Percentiles rank a stretch among this genome's conserved stretches.
These are phyloP conservation scores for Pythium guiyangense DNA, from an alignment of 352 stramenopile genomes.

Conservation along the genomic window DNA sequence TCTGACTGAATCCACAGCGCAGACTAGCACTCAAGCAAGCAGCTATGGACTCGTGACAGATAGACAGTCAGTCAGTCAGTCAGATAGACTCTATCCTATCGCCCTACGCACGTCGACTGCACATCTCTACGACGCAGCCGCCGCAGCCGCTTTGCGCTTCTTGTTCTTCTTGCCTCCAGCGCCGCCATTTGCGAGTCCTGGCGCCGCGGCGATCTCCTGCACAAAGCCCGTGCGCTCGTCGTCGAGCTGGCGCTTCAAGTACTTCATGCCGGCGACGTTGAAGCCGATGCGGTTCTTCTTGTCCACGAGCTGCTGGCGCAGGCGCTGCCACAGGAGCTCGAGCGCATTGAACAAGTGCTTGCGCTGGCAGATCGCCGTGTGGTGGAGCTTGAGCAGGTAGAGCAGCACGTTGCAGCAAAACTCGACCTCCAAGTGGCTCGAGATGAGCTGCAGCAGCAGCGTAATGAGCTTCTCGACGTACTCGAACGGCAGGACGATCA, in stretches of 20 bases:
- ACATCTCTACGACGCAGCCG: background rate
- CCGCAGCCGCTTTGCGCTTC: constrained; percentile 46
- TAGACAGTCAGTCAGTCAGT: too few relatives aligned
- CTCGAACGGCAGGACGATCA: constrained; percentile 97
- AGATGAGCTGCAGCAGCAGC: constrained; percentile 90
- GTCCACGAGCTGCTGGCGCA: constrained; percentile 66
- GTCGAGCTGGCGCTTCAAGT: constrained; percentile 84
- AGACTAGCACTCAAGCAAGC: too few relatives aligned
- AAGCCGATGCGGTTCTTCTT: constrained; percentile 87
- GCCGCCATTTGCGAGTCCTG: background rate
- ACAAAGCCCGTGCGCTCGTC: constrained; percentile 75
- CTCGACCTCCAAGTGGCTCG: constrained; percentile 79
- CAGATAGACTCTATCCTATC: constrained; percentile 2
- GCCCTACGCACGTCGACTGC: background rate
- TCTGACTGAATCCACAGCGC: too few relatives aligned
- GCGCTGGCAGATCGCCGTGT: constrained; percentile 71
- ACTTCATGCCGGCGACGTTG: constrained; percentile 84
- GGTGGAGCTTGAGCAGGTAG: constrained; percentile 73
- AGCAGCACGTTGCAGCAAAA: too few relatives aligned
- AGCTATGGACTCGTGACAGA: too few relatives aligned
- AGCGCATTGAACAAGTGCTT: constrained; percentile 69
- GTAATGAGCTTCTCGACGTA: constrained; percentile 93
- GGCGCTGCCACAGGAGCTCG: constrained; percentile 70
- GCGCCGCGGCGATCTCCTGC: constrained; percentile 50
- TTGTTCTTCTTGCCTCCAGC: constrained; percentile 22